These are phyloP conservation scores for Ophiognomonia clavigignenti-juglandacearum DNA, from an alignment of 2,329 filamentous ascomycete species.

Conservation along the genomic window DNA sequence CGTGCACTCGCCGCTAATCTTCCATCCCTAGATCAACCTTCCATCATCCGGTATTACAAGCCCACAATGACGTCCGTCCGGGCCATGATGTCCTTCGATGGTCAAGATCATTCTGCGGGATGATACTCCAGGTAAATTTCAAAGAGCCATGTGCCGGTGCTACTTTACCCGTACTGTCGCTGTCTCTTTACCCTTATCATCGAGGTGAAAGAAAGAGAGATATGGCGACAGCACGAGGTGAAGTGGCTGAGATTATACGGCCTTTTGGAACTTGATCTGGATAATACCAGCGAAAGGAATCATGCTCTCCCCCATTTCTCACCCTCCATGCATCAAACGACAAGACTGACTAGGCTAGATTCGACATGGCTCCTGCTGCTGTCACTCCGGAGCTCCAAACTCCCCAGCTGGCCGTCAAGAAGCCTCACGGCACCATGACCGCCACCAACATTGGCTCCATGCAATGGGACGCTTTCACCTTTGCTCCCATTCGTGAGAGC, in stretches of 20 bases:
- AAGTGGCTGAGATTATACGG: slow-evolving; percentile 35
- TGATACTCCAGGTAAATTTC: slow-evolving; percentile 28
- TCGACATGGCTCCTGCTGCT: slow-evolving; percentile 73
- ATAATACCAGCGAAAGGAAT: slow-evolving; percentile 74
- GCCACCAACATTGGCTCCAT: slow-evolving; percentile 44
- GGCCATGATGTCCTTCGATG: slow-evolving; percentile 17
- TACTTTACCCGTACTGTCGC: slow-evolving; percentile 17
- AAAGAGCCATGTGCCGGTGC: slow-evolving; percentile 31
- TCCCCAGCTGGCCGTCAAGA: slow-evolving; percentile 30
- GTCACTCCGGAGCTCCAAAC: slow-evolving; percentile 47
- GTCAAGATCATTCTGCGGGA: slow-evolving; percentile 16
- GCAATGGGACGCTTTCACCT: slow-evolving; percentile 79
- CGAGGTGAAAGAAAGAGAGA: background rate
- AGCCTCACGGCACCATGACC: slow-evolving; percentile 26
- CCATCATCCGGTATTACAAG: slow-evolving; percentile 9
- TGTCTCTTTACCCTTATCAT: background rate
- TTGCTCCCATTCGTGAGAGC: slow-evolving; percentile 83
- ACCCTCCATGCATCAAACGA: slow-evolving; percentile 29
- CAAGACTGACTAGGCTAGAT: slow-evolving; percentile 29
- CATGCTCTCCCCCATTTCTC: slow-evolving; percentile 63
- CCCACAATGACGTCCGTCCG: background rate
- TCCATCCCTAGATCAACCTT: too few species aligned
- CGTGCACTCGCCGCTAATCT: too few species aligned
- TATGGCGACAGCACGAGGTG: background rate
- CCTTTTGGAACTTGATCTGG: slow-evolving; percentile 29